A percentile compares a stretch with the other conserved stretches of the same genome.
Evolutionary conservation across 1,284 basidiomycete genomes (phyloP).

Genomic region (Singerocomus inundabilis): DNA sequence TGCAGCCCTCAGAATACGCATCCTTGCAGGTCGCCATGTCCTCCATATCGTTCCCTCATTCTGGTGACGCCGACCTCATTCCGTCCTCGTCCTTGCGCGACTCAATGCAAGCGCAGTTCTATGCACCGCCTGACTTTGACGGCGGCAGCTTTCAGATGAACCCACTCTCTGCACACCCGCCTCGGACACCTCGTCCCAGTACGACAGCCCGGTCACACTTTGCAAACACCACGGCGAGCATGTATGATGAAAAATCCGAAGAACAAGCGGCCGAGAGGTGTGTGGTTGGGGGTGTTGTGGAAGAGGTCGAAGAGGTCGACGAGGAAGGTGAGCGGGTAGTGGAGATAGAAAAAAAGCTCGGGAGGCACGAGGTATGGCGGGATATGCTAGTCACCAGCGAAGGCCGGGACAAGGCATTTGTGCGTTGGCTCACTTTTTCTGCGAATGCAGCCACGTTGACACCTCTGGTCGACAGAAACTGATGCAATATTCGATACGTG

Average conservation of each 20-base stretch:
- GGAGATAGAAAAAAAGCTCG: conserved; percentile 44
- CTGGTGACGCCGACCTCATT: conserved; percentile 38
- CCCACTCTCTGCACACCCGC: conserved; percentile 72
- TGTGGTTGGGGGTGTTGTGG: conserved; percentile 33
- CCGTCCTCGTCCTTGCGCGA: conserved; percentile 40
- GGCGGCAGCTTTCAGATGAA: conserved; percentile 67
- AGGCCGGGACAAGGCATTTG: conserved; percentile 79
- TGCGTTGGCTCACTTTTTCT: conserved; percentile 41
- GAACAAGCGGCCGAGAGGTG: conserved; percentile 35
- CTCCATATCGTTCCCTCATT: conserved; percentile 47
- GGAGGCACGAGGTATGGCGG: conserved; percentile 68
- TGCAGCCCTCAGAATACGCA: neutral
- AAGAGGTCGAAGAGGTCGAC: conserved; percentile 44
- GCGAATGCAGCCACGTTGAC: conserved; percentile 7
- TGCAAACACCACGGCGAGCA: conserved; percentile 12
- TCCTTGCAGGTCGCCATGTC: conserved; percentile 40
- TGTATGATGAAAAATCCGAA: conserved; percentile 38
- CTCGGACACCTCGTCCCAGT: conserved; percentile 59
- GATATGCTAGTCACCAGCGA: conserved; percentile 72
- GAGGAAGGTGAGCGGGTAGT: conserved; percentile 44
- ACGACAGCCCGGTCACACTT: conserved; percentile 23
- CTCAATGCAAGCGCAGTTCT: conserved; percentile 37
- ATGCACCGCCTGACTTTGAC: conserved; percentile 41
- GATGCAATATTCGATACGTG: conserved; percentile 73
- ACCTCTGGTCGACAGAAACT: conserved; percentile 56